These are phyloP conservation scores for Lavandula angustifolia DNA, from an alignment of 257 asterid genomes.

Conservation along the genomic window DNA sequence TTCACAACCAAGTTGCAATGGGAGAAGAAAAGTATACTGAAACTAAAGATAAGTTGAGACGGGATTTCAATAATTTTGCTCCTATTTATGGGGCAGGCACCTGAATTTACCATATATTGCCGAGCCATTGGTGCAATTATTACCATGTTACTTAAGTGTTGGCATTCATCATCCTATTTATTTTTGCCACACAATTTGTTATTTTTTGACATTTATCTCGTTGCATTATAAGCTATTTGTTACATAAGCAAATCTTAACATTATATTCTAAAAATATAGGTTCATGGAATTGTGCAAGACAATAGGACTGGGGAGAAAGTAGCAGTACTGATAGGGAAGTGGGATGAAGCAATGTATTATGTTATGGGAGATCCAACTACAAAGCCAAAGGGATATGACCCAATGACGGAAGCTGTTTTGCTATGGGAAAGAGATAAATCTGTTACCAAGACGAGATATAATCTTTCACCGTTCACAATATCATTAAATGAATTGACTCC, in stretches of 20 bases:
- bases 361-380: constrained; percentile 91
- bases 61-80: neutral
- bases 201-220: neutral
- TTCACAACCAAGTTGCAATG: constrained; percentile 1
- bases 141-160: neutral
- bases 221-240: neutral
- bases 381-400: constrained; percentile 96
- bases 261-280: constrained; percentile 42
- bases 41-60: neutral
- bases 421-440: constrained; percentile 96
- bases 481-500: constrained; percentile 87
- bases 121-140: neutral
- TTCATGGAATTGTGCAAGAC: constrained; percentile 98
- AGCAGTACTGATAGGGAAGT: constrained; percentile 87
- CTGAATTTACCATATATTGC: neutral
- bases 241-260: constrained; percentile 10
- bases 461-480: constrained; percentile 91
- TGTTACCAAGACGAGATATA: constrained; percentile 79
- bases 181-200: constrained; percentile 13
- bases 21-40: neutral
- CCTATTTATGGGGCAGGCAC: neutral
- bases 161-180: constrained; percentile 12
- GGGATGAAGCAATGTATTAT: constrained; percentile 98
- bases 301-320: constrained; percentile 93
- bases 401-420: constrained; percentile 88